Percentiles rank a stretch among this genome's conserved stretches.
Evolutionary conservation across 2,329 filamentous ascomycete genomes (phyloP).

Genomic region (Talaromyces pinophilus): DNA sequence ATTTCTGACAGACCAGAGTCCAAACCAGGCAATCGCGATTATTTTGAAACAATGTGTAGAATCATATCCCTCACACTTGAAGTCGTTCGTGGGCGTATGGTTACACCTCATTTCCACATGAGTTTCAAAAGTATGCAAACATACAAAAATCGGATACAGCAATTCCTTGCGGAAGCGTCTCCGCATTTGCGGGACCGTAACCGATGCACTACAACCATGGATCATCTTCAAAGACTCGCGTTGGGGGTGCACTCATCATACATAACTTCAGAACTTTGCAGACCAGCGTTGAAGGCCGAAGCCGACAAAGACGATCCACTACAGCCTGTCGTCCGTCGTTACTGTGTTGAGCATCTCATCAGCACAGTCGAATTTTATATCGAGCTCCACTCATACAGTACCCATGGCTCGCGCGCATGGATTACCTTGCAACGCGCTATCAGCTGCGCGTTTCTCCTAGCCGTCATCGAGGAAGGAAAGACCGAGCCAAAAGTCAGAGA

Average conservation of each 20-base stretch:
- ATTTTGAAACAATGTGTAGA: constrained; percentile 61
- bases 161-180: constrained; percentile 59
- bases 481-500: constrained; percentile 42
- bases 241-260: constrained; percentile 64
- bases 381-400: constrained; percentile 52
- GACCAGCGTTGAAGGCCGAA: constrained; percentile 59
- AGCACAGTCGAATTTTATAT: constrained; percentile 62
- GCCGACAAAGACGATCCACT: constrained; percentile 47
- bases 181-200: constrained; percentile 58
- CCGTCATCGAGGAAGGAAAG: constrained; percentile 49
- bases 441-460: constrained; percentile 51
- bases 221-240: constrained; percentile 62
- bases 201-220: constrained; percentile 43
- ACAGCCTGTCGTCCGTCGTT: constrained; percentile 48
- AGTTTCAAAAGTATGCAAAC: constrained; percentile 57
- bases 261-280: constrained; percentile 62
- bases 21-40: constrained; percentile 53
- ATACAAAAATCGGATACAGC: constrained; percentile 59
- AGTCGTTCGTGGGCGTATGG: constrained; percentile 60
- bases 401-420: constrained; percentile 50
- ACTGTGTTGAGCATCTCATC: constrained; percentile 58
- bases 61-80: constrained; percentile 57
- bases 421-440: constrained; percentile 51
- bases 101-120: constrained; percentile 56
- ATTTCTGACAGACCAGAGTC: constrained; percentile 53